These are phyloP conservation scores for Pichia sp. DNA, from an alignment of 1,139 yeast genomes.

Conservation along the genomic window DNA sequence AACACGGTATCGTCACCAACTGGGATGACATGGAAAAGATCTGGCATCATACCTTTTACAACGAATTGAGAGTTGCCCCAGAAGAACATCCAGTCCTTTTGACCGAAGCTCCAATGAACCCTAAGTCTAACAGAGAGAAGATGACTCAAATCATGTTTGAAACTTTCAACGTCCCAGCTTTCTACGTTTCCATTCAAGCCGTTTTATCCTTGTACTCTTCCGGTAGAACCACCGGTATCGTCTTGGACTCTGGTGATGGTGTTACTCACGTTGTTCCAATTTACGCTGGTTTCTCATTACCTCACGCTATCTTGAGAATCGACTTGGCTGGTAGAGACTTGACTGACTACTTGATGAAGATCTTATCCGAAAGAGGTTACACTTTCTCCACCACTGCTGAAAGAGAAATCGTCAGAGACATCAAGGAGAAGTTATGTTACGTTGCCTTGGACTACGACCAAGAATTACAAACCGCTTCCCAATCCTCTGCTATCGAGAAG, in stretches of 20 bases:
- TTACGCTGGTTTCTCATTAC: slow-evolving; percentile 98
- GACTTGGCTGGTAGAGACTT: slow-evolving; percentile 99
- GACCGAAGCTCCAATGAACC: slow-evolving; percentile 98
- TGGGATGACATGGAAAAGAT: slow-evolving; percentile 90
- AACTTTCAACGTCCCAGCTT: slow-evolving; percentile 98
- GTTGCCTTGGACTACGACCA: slow-evolving; percentile 64
- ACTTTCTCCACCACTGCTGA: slow-evolving; percentile 98
- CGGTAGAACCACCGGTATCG: slow-evolving; percentile 99
- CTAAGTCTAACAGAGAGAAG: slow-evolving; percentile 98
- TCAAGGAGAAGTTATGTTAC: slow-evolving; percentile 96
- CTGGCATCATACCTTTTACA: slow-evolving; percentile 42
- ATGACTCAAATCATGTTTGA: slow-evolving; percentile 99
- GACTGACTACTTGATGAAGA: slow-evolving; percentile 98
- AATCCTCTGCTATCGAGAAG: slow-evolving; percentile 97
- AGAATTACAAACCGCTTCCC: slow-evolving; percentile 98
- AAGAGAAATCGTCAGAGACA: slow-evolving; percentile 99
- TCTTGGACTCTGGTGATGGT: slow-evolving; percentile 99
- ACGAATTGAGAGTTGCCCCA: slow-evolving; percentile 76
- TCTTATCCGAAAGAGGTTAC: slow-evolving; percentile 98
- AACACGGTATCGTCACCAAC: slow-evolving; percentile 99
- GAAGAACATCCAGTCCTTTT: slow-evolving; percentile 69
- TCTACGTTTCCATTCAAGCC: slow-evolving; percentile 98
- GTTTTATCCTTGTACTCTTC: slow-evolving; percentile 96
- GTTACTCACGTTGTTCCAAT: slow-evolving; percentile 99
- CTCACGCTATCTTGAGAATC: slow-evolving; percentile 97